phyloP scores from a whole-genome alignment of 2,329 filamentous ascomycete genomes.

The Sporothrix sp. region DNA sequence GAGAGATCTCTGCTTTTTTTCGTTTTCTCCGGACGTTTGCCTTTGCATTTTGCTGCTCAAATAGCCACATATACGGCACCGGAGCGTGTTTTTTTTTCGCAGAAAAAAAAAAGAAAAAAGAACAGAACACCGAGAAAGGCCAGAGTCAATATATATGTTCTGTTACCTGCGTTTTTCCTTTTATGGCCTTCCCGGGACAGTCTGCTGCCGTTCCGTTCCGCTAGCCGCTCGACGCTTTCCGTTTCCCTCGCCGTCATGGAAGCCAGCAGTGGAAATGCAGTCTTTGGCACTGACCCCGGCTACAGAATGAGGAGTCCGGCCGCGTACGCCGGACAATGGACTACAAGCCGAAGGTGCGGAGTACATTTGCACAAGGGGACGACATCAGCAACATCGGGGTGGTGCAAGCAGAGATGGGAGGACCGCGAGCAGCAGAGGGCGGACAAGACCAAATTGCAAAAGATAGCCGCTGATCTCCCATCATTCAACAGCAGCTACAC shows the following conservation, averaged over 20 bases:
- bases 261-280: constrained; percentile 2
- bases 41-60: not conserved
- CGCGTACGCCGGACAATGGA: constrained; percentile 13
- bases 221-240: not conserved
- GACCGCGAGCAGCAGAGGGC: no score
- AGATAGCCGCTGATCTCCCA: constrained; percentile 4
- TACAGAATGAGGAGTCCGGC: constrained; percentile 9
- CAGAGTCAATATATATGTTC: no score
- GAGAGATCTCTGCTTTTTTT: not conserved
- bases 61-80: not conserved
- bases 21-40: not conserved
- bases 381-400: no score
- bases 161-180: no score
- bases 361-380: not conserved
- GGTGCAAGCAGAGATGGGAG: no score
- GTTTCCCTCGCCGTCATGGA: constrained; percentile 3
- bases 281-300: constrained; percentile 3
- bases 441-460: no score
- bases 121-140: not conserved
- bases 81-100: no score
- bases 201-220: not conserved
- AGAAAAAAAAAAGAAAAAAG: not conserved
- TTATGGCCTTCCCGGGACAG: no score
- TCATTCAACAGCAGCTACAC: constrained; percentile 25
- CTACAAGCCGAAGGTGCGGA: constrained; percentile 17